Evolutionary conservation across 768 basidiomycete species (phyloP).

Genomic region (Leucosporidium scottii): DNA sequence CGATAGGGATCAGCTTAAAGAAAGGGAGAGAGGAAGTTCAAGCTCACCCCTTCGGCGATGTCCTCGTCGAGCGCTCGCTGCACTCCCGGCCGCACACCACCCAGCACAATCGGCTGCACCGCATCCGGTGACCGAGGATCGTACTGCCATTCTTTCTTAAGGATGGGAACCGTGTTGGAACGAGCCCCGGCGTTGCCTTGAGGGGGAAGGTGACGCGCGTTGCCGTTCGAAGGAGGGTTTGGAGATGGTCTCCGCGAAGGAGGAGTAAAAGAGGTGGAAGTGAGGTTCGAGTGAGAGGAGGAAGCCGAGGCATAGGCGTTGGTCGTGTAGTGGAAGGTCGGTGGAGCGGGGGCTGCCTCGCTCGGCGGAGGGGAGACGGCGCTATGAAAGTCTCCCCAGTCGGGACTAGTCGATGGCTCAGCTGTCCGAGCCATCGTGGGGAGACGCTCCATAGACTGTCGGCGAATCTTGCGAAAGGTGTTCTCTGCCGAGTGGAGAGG

Average conservation of each 20-base stretch:
- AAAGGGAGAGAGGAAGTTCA: background rate
- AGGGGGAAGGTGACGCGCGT: background rate
- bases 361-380: background rate
- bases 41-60: constrained; percentile 31
- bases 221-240: background rate
- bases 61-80: constrained; percentile 13
- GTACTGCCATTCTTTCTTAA: constrained; percentile 7
- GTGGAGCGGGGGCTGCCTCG: background rate
- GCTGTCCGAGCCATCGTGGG: too few relatives aligned
- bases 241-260: background rate
- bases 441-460: background rate
- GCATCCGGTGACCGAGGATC: constrained; percentile 1
- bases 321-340: background rate
- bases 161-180: background rate
- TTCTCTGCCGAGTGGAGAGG: background rate
- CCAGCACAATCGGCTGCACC: constrained; percentile 25
- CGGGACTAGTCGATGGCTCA: too few relatives aligned
- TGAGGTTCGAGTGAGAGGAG: background rate
- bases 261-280: background rate
- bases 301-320: background rate
- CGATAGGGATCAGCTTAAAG: background rate
- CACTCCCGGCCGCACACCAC: constrained; percentile 16
- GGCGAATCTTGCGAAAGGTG: background rate
- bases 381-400: constrained; percentile 1
- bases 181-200: background rate